A percentile compares a stretch with the other conserved stretches of the same genome.
Conservation (phyloP, 1,284 basidiomycete genomes). For the Phaffia rhodozyma region DNA sequence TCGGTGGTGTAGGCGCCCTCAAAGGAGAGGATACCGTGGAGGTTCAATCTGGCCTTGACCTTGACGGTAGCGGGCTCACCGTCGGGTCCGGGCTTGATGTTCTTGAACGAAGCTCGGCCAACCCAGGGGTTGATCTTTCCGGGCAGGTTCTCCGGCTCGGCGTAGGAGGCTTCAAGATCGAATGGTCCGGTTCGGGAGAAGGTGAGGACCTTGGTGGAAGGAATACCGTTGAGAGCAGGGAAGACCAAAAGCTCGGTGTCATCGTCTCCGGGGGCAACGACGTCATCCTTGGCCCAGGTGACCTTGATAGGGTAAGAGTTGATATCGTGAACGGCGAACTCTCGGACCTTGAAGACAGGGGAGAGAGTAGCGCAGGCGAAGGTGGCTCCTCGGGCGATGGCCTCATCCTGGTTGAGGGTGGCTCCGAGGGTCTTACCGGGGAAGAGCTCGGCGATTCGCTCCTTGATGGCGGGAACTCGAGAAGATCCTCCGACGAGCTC, state of each 20-base stretch:
- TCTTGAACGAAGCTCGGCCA: constrained; percentile 64
- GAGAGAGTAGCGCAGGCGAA: constrained; percentile 89
- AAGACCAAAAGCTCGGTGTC: constrained; percentile 81
- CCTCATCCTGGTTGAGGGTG: constrained; percentile 92
- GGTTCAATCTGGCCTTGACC: constrained; percentile 74
- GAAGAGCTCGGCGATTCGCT: constrained; percentile 52
- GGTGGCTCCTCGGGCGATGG: constrained; percentile 81
- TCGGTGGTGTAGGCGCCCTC: constrained; percentile 68
- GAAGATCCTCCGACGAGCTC: constrained; percentile 58
- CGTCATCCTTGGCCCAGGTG: constrained; percentile 59
- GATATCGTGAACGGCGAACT: constrained; percentile 76
- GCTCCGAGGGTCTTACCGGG: constrained; percentile 59
- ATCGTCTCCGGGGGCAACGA: constrained; percentile 56
- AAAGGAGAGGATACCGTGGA: constrained; percentile 73
- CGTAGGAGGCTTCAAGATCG: constrained; percentile 71
- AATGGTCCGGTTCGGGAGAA: constrained; percentile 81
- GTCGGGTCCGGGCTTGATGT: constrained; percentile 49
- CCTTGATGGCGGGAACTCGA: constrained; percentile 56
- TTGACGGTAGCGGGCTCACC: constrained; percentile 70
- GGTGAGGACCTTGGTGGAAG: constrained; percentile 87
- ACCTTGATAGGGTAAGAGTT: constrained; percentile 76
- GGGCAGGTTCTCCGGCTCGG: constrained; percentile 55
- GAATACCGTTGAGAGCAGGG: constrained; percentile 64
- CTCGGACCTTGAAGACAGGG: constrained; percentile 87
- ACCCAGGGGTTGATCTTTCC: constrained; percentile 72